Evolutionary conservation across 83 land plant species (phyloP), one percentile per base, ranked within the genome.

Genomic region (Larix sibirica): DNA sequence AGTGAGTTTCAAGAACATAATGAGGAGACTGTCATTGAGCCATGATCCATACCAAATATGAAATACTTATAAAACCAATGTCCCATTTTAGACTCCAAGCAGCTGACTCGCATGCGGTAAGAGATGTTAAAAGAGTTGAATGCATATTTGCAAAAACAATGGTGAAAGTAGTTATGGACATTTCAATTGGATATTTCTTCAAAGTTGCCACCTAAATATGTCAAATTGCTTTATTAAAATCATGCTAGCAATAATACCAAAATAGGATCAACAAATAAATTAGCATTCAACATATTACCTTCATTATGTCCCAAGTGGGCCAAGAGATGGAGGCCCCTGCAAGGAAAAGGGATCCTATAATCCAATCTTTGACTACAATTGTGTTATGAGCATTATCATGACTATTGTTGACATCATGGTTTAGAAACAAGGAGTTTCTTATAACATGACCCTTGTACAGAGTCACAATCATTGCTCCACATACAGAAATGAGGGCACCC

Each of bases 161-260:
- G 79, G 78, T 84, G 56, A 68, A 84, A 50, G 77, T 77, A 31
- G 79, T 83, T 4, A 89, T 76, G 67, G 85, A 77, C 26, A 86
- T 23, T 80, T 84, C 89, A 44, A 82, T 83, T 44, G 91, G 85
- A 70, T 84, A 89, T 59, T 77, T 84, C 63, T 89, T 16, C 83
- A 80, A 47, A 83, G 83, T 67, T 10, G 68, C 69, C 82, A 82
- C 89, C 89, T 87, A 67, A 62, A 84, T 78, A 40, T 20, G 44
- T 3, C 56, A 50, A 71, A 6, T 0, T 40, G 3, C 8, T 13
- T 2, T 71, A 71, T 6, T 23, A 20, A 44, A 10, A 12, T 20
- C 8, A 8, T 73, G 54, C 21, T n/a, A 40, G 21, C 75, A 36
- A 38, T 18, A 40, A 28, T 17, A 6, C 17, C 4, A 47, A 38